These are phyloP conservation scores for Stereocaulon alpinum DNA, from an alignment of 495 filamentous ascomycete species.

Conservation along the genomic window DNA sequence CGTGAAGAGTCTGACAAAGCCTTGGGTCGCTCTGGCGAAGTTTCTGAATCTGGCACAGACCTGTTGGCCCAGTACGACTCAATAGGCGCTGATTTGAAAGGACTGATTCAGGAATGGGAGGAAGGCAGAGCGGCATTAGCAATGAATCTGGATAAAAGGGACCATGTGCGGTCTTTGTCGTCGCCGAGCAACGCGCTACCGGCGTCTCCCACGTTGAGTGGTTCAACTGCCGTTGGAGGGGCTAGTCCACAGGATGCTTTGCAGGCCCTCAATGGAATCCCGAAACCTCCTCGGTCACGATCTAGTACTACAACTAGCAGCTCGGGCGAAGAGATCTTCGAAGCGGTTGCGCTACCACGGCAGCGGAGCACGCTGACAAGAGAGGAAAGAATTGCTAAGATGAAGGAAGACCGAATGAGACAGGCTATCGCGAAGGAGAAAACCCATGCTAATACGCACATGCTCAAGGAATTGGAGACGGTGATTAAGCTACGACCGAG, in stretches of 20 bases:
- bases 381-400: conserved; percentile 80
- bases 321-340: conserved; percentile 71
- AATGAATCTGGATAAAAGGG: conserved; percentile 59
- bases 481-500: conserved; percentile 69
- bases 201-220: conserved; percentile 69
- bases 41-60: conserved; percentile 53
- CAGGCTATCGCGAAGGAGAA: conserved; percentile 59
- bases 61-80: conserved; percentile 88
- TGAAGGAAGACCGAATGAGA: conserved; percentile 73
- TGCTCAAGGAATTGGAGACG: conserved; percentile 85
- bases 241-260: conserved; percentile 60
- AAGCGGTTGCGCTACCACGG: conserved; percentile 71
- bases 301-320: conserved; percentile 33
- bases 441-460: conserved; percentile 66
- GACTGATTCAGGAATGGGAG: conserved; percentile 85
- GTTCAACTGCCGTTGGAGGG: conserved; percentile 76
- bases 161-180: conserved; percentile 56
- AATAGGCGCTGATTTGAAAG: conserved; percentile 76
- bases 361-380: conserved; percentile 64
- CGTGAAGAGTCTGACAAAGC: conserved; percentile 78
- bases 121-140: conserved; percentile 66
- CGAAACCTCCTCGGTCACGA: conserved; percentile 17
- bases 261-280: conserved; percentile 56
- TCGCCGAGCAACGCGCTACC: conserved; percentile 60
- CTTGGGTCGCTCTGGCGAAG: conserved; percentile 62